Evolutionary conservation across 441 rosid genomes (phyloP).

Genomic region (Cnidoscolus chayamansa): DNA sequence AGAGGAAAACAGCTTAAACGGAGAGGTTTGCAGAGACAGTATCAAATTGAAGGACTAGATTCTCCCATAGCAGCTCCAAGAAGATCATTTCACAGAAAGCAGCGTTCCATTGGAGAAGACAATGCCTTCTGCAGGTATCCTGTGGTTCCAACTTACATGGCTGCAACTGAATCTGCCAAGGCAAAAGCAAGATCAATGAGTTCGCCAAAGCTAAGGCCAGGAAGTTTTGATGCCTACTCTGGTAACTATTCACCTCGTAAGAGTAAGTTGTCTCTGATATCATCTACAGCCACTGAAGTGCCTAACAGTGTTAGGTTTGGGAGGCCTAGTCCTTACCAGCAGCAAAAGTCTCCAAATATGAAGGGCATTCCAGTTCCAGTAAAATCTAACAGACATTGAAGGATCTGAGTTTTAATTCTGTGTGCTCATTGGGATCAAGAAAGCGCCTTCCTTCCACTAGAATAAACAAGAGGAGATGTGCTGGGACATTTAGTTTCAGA

Average conservation of each 20-base stretch:
- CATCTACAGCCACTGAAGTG: conserved; percentile 43
- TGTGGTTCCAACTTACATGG: conserved; percentile 73
- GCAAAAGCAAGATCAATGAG: conserved; percentile 75
- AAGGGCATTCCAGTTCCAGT: conserved; percentile 48
- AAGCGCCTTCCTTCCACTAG: conserved; percentile 33
- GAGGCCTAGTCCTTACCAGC: conserved; percentile 51
- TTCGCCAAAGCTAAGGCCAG: conserved; percentile 70
- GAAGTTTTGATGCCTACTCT: conserved; percentile 59
- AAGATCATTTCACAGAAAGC: conserved; percentile 54
- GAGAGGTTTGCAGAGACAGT: conserved; percentile 31
- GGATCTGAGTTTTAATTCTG: conserved; percentile 58
- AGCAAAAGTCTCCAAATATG: conserved; percentile 84
- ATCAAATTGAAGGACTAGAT: conserved; percentile 30
- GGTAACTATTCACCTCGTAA: conserved; percentile 78
- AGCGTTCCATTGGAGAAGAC: conserved; percentile 56
- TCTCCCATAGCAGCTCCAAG: conserved; percentile 35
- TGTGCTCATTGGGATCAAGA: conserved; percentile 47
- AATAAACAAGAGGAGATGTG: neutral
- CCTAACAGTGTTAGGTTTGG: conserved; percentile 36
- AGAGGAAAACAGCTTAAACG: conserved; percentile 37
- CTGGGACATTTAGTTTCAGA: neutral
- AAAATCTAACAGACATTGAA: conserved; percentile 43
- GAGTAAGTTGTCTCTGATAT: conserved; percentile 46
- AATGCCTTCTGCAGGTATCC: conserved; percentile 39
- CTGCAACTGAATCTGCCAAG: conserved; percentile 80